Percentiles rank a stretch among this genome's conserved stretches.
Conservation (phyloP, 305 asterid species). For the Plantago coronopus region DNA sequence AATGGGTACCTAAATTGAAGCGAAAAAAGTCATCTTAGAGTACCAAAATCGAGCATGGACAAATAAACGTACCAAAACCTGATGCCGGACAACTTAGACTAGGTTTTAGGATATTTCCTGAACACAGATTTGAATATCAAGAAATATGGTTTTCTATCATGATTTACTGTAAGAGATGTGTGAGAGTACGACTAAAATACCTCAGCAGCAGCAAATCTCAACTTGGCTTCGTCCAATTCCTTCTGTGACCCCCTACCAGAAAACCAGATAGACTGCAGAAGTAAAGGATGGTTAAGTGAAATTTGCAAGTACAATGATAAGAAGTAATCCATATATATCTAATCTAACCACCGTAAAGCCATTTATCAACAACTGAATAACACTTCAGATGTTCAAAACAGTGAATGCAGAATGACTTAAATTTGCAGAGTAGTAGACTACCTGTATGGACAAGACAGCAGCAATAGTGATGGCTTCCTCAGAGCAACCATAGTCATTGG, state of each 20-base stretch:
- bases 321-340: background rate
- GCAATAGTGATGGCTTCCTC: slow-evolving; percentile 91
- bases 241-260: slow-evolving; percentile 71
- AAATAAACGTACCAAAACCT: no score
- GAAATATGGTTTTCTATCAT: no score
- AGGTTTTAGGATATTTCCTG: no score
- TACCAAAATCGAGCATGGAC: no score
- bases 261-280: slow-evolving; percentile 82
- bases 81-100: no score
- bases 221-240: slow-evolving; percentile 84
- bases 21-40: no score
- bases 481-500: slow-evolving; percentile 75
- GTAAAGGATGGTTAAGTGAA: slow-evolving; percentile 3
- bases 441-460: slow-evolving; percentile 92
- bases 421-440: slow-evolving; percentile 19
- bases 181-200: slow-evolving; percentile 29
- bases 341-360: no score
- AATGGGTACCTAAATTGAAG: no score
- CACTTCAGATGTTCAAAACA: slow-evolving; percentile 7
- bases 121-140: no score
- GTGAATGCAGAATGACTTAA: background rate
- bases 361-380: background rate
- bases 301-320: background rate
- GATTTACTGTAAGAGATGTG: background rate
- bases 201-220: slow-evolving; percentile 98